Evolutionary conservation across 768 basidiomycete species (phyloP).

Genomic region (Rubroboletus pulcherrimus): DNA sequence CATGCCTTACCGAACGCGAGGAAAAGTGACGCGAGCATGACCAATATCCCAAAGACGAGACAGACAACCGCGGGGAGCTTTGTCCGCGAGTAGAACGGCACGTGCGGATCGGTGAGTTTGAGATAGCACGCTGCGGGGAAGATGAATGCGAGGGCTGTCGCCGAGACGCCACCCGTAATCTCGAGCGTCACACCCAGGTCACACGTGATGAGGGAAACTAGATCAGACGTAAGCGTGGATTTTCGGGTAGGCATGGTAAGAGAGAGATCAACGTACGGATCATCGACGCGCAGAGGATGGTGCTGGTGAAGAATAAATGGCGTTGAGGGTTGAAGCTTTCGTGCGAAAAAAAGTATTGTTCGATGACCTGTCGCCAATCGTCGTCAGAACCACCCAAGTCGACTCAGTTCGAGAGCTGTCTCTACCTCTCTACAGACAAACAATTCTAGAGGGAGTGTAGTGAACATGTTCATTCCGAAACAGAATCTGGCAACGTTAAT

Average conservation of each 20-base stretch:
- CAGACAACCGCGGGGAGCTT: slow-evolving; percentile 77
- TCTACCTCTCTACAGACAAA: slow-evolving; percentile 94
- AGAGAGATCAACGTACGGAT: slow-evolving; percentile 48
- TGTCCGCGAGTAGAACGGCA: slow-evolving; percentile 63
- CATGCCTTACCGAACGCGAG: slow-evolving; percentile 77
- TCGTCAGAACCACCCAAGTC: slow-evolving; percentile 1
- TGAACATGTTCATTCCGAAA: slow-evolving; percentile 97
- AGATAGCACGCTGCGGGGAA: slow-evolving; percentile 87
- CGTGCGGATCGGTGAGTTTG: slow-evolving; percentile 55
- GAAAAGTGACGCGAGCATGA: slow-evolving; percentile 74
- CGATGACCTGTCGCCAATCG: slow-evolving; percentile 63
- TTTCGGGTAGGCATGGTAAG: not conserved
- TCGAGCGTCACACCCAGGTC: slow-evolving; percentile 98
- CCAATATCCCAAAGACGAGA: slow-evolving; percentile 67
- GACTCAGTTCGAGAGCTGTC: slow-evolving; percentile 1
- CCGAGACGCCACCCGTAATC: slow-evolving; percentile 95
- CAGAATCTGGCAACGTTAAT: slow-evolving; percentile 95
- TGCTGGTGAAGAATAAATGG: slow-evolving; percentile 88
- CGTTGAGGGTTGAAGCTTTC: slow-evolving; percentile 78
- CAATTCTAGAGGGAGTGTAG: slow-evolving; percentile 90
- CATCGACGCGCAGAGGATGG: slow-evolving; percentile 79
- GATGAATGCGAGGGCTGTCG: slow-evolving; percentile 89
- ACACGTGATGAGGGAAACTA: slow-evolving; percentile 89
- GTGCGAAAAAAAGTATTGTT: slow-evolving; percentile 93
- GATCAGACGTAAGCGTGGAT: not conserved